phyloP scores from a whole-genome alignment of 805 yeast genomes.

The Saccharomyces kudriavzevii region DNA sequence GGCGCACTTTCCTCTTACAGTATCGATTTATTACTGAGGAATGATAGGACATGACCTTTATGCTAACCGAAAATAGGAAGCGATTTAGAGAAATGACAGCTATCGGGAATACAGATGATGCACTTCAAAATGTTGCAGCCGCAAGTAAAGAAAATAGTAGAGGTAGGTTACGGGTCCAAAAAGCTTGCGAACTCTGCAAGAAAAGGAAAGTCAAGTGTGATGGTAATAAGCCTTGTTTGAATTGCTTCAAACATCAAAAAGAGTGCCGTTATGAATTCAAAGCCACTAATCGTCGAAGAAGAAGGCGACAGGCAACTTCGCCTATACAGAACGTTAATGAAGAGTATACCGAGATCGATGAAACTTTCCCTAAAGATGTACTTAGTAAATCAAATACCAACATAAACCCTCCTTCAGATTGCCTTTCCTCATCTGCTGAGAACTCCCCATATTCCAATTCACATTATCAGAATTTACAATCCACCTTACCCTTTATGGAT shows the following conservation, averaged over 20 bases:
- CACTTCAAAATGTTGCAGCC: not conserved
- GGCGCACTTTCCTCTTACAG: too few relatives aligned
- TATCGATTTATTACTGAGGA: too few relatives aligned
- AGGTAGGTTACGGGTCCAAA: constrained; percentile 13
- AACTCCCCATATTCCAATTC: not conserved
- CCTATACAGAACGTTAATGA: not conserved
- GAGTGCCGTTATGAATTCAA: constrained; percentile 11
- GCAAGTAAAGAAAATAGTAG: not conserved
- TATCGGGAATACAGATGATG: not conserved
- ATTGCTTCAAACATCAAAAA: constrained; percentile 10
- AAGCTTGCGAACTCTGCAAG: constrained; percentile 20
- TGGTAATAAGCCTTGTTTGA: constrained; percentile 17
- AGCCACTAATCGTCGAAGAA: not conserved
- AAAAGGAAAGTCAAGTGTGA: constrained; percentile 23
- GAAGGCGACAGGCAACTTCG: not conserved
- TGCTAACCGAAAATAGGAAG: not conserved
- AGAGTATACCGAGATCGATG: not conserved
- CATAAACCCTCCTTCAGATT: not conserved
- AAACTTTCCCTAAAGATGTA: not conserved
- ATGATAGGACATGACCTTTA: not conserved
- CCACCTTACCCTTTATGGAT: not conserved
- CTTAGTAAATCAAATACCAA: not conserved
- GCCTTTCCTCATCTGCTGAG: not conserved
- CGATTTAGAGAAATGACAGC: not conserved
- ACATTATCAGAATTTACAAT: not conserved